Evolutionary conservation across 1,284 basidiomycete genomes (phyloP).

Genomic region (Trichosporon ovoides): DNA sequence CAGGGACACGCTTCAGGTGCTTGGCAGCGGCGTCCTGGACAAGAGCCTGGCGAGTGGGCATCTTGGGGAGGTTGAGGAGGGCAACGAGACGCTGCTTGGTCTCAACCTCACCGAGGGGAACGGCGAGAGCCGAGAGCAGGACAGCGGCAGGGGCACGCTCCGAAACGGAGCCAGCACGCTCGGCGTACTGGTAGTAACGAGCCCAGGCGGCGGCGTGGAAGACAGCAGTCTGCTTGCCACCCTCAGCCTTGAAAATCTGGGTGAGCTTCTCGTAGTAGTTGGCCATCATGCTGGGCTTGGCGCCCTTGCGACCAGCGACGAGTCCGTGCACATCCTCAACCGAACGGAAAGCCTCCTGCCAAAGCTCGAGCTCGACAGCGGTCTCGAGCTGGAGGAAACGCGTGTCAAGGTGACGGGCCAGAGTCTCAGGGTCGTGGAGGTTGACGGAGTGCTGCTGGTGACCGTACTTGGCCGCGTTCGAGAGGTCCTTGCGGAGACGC

Average conservation of each 20-base stretch:
- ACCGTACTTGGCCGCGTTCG: conserved; percentile 92
- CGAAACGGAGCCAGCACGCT: conserved; percentile 64
- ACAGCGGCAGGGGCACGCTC: conserved; percentile 84
- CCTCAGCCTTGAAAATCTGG: conserved; percentile 69
- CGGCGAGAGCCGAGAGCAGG: conserved; percentile 85
- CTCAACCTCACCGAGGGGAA: conserved; percentile 73
- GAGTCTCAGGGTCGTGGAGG: conserved; percentile 89
- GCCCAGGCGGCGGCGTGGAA: conserved; percentile 98
- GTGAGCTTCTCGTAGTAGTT: conserved; percentile 99
- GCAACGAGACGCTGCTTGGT: conserved; percentile 74
- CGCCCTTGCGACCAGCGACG: conserved; percentile 73
- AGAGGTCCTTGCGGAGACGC: conserved; percentile 78
- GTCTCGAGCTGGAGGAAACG: conserved; percentile 96
- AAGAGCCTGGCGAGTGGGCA: conserved; percentile 79
- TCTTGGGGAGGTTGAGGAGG: conserved; percentile 75
- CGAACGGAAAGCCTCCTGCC: conserved; percentile 98
- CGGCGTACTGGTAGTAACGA: conserved; percentile 60
- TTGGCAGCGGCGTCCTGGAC: conserved; percentile 81
- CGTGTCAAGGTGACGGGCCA: conserved; percentile 95
- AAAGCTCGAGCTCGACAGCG: conserved; percentile 97
- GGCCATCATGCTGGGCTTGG: conserved; percentile 94
- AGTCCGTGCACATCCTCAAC: conserved; percentile 98
- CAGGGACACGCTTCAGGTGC: conserved; percentile 74
- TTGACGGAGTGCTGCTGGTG: conserved; percentile 98
- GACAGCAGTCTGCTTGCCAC: conserved; percentile 67